phyloP scores from a whole-genome alignment of 768 basidiomycete species.

The Pleurotus tuber-regium region DNA sequence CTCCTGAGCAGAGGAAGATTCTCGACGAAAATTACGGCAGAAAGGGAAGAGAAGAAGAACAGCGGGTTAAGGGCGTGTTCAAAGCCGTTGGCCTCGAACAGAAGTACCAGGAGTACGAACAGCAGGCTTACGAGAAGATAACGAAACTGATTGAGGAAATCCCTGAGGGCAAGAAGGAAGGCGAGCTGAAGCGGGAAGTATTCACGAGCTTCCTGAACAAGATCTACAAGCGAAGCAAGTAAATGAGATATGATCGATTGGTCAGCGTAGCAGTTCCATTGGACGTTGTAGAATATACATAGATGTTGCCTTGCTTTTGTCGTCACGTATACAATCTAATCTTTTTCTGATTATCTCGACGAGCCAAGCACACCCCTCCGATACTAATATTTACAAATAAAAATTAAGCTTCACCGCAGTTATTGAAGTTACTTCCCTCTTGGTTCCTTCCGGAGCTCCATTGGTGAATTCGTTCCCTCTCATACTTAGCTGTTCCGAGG shows the following conservation, averaged over 20 bases:
- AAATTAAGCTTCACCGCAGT: neutral
- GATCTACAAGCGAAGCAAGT: constrained; percentile 70
- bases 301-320: too few species aligned
- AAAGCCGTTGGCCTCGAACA: constrained; percentile 63
- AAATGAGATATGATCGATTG: constrained; percentile 17
- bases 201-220: constrained; percentile 87
- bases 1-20: constrained; percentile 51
- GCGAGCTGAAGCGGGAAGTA: constrained; percentile 58
- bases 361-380: too few species aligned
- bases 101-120: constrained; percentile 79
- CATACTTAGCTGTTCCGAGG: neutral
- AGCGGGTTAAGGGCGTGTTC: constrained; percentile 57
- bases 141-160: constrained; percentile 69
- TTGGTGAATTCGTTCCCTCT: too few species aligned
- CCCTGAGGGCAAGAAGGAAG: constrained; percentile 50
- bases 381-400: too few species aligned
- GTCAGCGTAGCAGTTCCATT: too few species aligned
- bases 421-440: constrained; percentile 2
- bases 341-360: too few species aligned
- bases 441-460: constrained; percentile 2
- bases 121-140: constrained; percentile 62
- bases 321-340: too few species aligned
- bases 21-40: constrained; percentile 55
- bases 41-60: constrained; percentile 52
- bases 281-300: constrained; percentile 7